Base-by-base conservation (phyloP, 2,329 filamentous ascomycete species). In the Niveomyces coronatus region DNA sequence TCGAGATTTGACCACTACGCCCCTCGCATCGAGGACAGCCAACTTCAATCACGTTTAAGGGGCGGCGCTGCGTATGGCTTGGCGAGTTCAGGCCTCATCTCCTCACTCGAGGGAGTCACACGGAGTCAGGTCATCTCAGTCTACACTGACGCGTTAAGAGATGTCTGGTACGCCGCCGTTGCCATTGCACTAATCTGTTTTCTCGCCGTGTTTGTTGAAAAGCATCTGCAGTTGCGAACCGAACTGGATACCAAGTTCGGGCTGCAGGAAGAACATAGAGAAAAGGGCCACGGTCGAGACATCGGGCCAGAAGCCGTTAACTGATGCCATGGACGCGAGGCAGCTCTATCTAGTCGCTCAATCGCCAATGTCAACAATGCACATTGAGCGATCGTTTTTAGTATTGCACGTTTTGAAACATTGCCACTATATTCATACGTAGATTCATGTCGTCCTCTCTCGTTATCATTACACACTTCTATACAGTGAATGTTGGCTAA, bases 181-280 rank as follows among this genome's bases (percentile, higher is more conserved):
- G 44, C 44, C 0, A 50, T 56, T 20, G 35, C 45, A 0, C 50
- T 45, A 0, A 9, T 50, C 11, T 46, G 42, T 0, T 47, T 54
- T 15, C 8, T 53, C 1, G 41, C 49, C 4, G 10, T 53, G 9
- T 45, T 55, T 20, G n/a, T n/a, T n/a, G 53, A 55, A 30, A 46
- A 46, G 30, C 45, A 55, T 9, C 31, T 56, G 6, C 33, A 45
- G 2, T 30, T 58, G 9, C 40, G 53, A 2, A 47, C 46, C 15
- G 48, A 52, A 5, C 37, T 56, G 13, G 47, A 56, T 13, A 56
- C 53, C 0, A 40, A 54, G 19, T 56, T 45, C 35, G 53, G 53
- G 3, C 3, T 41, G 18, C 17, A 32, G 9, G 29, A 30, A 4
- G 23, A 32, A 5, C 28, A 28, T n/a, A n/a, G n/a, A n/a, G n/a